Conservation (phyloP, 495 filamentous ascomycete genomes). For the Cercophora sp. region DNA sequence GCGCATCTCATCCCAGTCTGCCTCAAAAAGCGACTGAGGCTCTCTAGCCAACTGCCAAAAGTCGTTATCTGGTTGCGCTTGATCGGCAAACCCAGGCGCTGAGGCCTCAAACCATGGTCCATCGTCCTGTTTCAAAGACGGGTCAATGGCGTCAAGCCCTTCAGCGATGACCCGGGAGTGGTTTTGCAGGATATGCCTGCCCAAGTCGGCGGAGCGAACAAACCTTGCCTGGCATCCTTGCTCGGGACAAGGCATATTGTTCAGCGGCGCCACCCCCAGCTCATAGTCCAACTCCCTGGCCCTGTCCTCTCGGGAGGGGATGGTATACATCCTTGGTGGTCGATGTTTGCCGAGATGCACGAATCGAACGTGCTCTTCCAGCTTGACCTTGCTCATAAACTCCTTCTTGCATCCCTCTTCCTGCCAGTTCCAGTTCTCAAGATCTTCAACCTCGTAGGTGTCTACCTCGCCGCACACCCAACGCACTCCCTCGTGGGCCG, state of each 20-base stretch:
- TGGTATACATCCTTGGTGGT: conserved; percentile 34
- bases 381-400: conserved; percentile 64
- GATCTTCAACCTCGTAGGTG: conserved; percentile 51
- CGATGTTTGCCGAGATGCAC: conserved; percentile 61
- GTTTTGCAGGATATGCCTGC: conserved; percentile 54
- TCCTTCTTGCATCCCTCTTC: conserved; percentile 63
- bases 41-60: too few relatives aligned
- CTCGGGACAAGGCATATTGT: conserved; percentile 14
- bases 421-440: conserved; percentile 58
- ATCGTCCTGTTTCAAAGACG: too few relatives aligned
- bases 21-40: conserved; percentile 21
- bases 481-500: conserved; percentile 64
- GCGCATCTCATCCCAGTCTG: conserved; percentile 37
- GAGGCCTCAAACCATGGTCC: too few relatives aligned
- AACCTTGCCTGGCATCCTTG: conserved; percentile 47
- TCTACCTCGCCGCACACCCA: conserved; percentile 72
- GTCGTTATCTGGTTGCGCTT: too few relatives aligned
- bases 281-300: conserved; percentile 30
- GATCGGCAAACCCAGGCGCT: too few relatives aligned
- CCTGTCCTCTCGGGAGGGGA: conserved; percentile 14
- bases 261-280: conserved; percentile 24
- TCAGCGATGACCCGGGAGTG: conserved; percentile 14
- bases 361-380: conserved; percentile 78
- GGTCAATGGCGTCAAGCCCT: not conserved
- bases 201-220: conserved; percentile 61